These are phyloP conservation scores for Saturnispora besseyi DNA, from an alignment of 805 yeast genomes.

Conservation along the genomic window DNA sequence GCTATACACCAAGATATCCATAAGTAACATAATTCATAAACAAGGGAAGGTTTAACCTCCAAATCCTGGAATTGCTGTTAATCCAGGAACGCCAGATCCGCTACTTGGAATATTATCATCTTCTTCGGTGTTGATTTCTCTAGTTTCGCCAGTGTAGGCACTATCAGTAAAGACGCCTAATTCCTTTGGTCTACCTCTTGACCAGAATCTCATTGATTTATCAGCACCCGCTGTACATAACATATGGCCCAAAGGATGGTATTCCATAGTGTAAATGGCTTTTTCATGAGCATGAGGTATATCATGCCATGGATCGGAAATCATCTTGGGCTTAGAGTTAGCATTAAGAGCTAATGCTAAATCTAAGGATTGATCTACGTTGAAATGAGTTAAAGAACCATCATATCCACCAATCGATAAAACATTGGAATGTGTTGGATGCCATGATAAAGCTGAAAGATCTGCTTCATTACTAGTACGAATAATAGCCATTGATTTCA, in stretches of 20 bases:
- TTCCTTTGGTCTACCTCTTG: conserved; percentile 85
- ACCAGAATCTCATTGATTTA: conserved; percentile 89
- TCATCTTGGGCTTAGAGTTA: not conserved
- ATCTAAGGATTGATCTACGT: conserved; percentile 45
- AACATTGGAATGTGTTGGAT: conserved; percentile 75
- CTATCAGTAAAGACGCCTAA: conserved; percentile 74
- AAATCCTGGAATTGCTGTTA: not conserved
- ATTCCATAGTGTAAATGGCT: conserved; percentile 81
- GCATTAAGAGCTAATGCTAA: not conserved
- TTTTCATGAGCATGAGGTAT: conserved; percentile 94
- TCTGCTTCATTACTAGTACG: conserved; percentile 72
- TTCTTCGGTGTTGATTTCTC: conserved; percentile 19
- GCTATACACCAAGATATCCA: not conserved
- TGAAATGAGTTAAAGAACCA: conserved; percentile 76
- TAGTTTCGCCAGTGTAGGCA: conserved; percentile 48
- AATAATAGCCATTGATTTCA: conserved; percentile 66
- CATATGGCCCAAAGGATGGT: conserved; percentile 91
- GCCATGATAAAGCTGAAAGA: conserved; percentile 82
- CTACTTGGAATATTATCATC: not conserved
- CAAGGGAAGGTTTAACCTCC: not conserved
- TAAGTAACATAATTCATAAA: not conserved
- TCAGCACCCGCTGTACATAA: conserved; percentile 91
- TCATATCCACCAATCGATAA: conserved; percentile 82
- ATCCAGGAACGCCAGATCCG: not conserved
- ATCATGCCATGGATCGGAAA: conserved; percentile 30